A percentile compares a stretch with the other conserved stretches of the same genome.
Evolutionary conservation across 345 rosid genomes (phyloP).

Genomic region (Gossypium stocksii): DNA sequence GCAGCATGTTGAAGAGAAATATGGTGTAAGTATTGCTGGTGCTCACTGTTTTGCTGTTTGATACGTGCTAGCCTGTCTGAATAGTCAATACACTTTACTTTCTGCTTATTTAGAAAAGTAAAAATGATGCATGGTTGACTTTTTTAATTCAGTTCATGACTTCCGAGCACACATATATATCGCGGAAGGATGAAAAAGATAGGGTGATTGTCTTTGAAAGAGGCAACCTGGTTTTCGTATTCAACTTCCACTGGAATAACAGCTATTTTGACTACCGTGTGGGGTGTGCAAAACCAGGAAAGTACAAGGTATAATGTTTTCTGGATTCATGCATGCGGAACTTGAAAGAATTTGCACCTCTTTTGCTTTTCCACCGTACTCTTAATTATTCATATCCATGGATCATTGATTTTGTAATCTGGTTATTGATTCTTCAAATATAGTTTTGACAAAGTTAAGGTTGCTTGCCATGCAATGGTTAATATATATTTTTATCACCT

Average conservation of each 20-base stretch:
- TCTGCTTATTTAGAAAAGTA: background rate
- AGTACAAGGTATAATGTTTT: slow-evolving; percentile 64
- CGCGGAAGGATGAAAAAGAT: slow-evolving; percentile 85
- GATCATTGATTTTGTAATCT: background rate
- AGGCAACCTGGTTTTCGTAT: slow-evolving; percentile 81
- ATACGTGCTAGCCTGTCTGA: background rate
- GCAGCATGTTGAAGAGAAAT: slow-evolving; percentile 80
- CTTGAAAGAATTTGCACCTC: background rate
- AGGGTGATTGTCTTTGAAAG: slow-evolving; percentile 75
- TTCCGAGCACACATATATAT: slow-evolving; percentile 82
- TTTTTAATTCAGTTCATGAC: slow-evolving; percentile 78
- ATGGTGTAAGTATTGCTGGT: slow-evolving; percentile 52
- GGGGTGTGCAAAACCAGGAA: slow-evolving; percentile 85
- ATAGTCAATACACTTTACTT: background rate
- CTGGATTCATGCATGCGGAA: background rate
- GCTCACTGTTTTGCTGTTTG: background rate
- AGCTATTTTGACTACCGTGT: slow-evolving; percentile 82
- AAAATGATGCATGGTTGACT: background rate
- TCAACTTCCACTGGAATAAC: slow-evolving; percentile 88
- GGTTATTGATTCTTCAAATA: background rate
- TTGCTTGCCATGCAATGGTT: background rate
- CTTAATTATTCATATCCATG: background rate
- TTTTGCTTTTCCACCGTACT: background rate
- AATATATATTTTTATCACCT: background rate
- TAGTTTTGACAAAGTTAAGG: background rate